Base-by-base conservation (phyloP, 176 grass and related monocot species). In the Chrysopogon serrulatus region DNA sequence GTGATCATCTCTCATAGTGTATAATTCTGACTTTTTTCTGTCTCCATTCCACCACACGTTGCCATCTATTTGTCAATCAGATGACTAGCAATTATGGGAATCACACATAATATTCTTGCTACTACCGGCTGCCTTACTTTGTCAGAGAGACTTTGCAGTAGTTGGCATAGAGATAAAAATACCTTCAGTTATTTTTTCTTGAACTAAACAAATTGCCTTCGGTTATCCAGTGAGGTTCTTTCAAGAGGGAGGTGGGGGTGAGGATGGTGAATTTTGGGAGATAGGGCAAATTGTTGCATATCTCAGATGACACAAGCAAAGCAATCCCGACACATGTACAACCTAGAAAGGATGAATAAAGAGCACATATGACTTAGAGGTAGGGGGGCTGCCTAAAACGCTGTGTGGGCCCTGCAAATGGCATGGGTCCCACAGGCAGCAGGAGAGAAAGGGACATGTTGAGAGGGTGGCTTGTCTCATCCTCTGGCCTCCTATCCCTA, bases 381-480 rank as follows among this genome's bases (percentile, higher is more conserved):
- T 23, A 13, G 5, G 26, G 41, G 34, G 42, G 73, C 65, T 47
- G 76, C 32, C 49, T 59, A 77, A 78, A 69, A 77, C 21, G 30
- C 51, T 26, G 18, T 4, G 65, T 78, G 74, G 80, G 44, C 4
- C 76, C 48, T 40, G 19, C 69, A 47, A 61, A 73, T 49, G 30
- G 39, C 64, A 17, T 62, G 30, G 73, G 71, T 39, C 83, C 77
- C 66, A 83, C 79, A 36, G 62, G 71, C 76, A 71, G 75, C 36
- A 82, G 77, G 15, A 60, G 90, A 80, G 83, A 82, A 74, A 78
- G 49, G 73, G 83, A 61, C 78, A 8, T 40, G 30, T 21, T 87
- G 88, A 88, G 84, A 86, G 74, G 83, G 80, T 78, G 33, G 47
- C 65, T 92, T 92, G 88, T 90, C 82, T 84, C 69, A 86, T 92